Evolutionary conservation across 371 early-diverging fungal genomes (phyloP), one percentile per base, ranked within the genome.

Genomic region (Entomophthora muscae): DNA sequence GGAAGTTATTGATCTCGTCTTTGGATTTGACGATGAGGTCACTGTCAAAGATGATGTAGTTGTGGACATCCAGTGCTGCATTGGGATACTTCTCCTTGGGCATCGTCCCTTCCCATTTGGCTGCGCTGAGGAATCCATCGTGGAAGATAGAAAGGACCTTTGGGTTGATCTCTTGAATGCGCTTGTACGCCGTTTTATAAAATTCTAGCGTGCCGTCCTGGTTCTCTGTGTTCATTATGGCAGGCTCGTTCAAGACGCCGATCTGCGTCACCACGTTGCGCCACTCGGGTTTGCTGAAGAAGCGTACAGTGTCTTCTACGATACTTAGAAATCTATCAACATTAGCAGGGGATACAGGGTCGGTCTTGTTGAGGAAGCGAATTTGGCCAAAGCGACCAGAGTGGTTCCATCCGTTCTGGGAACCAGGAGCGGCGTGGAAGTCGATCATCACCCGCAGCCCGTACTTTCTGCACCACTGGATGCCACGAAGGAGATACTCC

Each of bases 391-490:
- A 17, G 7, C 66, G 67, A 22, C 79, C 79, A 22, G n/a, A n/a
- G n/a, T n/a, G n/a, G n/a, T n/a, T n/a, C n/a, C n/a, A n/a, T n/a
- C n/a, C n/a, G n/a, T n/a, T n/a, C n/a, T n/a, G n/a, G n/a, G n/a
- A n/a, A n/a, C n/a, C n/a, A n/a, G n/a, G n/a, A n/a, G n/a, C n/a
- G n/a, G n/a, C n/a, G n/a, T n/a, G n/a, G n/a, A n/a, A n/a, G n/a
- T n/a, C n/a, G n/a, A n/a, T n/a, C n/a, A n/a, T n/a, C n/a, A n/a
- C n/a, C n/a, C n/a, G n/a, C n/a, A n/a, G n/a, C n/a, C n/a, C n/a
- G n/a, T n/a, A 75, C 52, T 73, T 75, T 3, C 66, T 70, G 51
- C 72, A 80, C 81, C 73, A 81, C n/a, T 72, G 73, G 42, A 82
- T 71, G 5, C 74, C 76, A 10, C 68, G 68, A 58, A 75, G 67